Base-by-base conservation (phyloP, 345 rosid species). In the Boechera retrofracta region DNA sequence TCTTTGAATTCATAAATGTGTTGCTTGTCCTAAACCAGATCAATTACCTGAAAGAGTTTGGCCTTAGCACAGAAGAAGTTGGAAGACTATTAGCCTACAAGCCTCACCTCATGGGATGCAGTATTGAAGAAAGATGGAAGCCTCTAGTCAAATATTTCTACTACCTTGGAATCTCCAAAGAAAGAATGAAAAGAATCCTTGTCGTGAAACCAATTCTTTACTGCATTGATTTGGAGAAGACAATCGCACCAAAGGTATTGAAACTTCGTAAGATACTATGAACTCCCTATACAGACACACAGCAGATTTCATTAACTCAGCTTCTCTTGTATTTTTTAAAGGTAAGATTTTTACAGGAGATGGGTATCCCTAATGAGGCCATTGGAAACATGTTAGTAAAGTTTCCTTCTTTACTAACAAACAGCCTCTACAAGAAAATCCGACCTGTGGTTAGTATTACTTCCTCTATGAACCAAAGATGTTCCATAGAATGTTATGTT, bases 161-260 rank as follows among this genome's bases (percentile, higher is more conserved):
- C 82, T 92, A 90, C 76, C 87, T 94, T 49, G 98, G 98, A 57
- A 87, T 92, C 82, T 66, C 93, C 35, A 86, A 85, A 78, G 90
- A 89, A 77, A 97, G 97, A 26, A 90, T 92, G 97, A 90, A 82
- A 89, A 89, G 97, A 78, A 92, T 92, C 85, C 90, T 94, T 38
- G 63, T 76, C 7, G 81, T 92, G 31, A 94, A 94, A 81, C 98
- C 97, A 11, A 86, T 94, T 81, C 70, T 92, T 66, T 94, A 90
- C 86, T 94, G 97, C 79, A 68, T 80, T 64, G 88, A 90, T 76
- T 72, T 90, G 73, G 97, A 94, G 86, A 65, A 70, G 47, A 87
- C 85, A 49, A 84, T 92, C 44, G 89, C 80, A 49, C 93, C 97
- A 5, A 92, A 92, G 95, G 97, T 93, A 77, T 9, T 38, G 41